These are phyloP conservation scores for Ceratocystiopsis brevicomis DNA, from an alignment of 2,329 filamentous ascomycete species.

Conservation along the genomic window DNA sequence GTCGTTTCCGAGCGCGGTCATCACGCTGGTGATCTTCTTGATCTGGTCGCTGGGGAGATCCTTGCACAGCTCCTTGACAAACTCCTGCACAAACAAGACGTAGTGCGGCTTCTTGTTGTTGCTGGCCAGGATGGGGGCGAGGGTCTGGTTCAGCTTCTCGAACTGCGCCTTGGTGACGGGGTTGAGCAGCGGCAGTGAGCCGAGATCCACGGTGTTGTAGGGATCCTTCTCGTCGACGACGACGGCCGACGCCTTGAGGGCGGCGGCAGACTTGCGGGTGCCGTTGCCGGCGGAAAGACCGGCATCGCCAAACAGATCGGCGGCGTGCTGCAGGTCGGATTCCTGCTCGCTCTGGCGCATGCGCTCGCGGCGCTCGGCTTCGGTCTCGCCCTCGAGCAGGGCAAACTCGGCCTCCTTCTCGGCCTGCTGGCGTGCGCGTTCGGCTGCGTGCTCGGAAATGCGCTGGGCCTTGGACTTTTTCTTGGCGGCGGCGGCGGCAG, in stretches of 20 bases:
- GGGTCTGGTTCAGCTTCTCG: constrained; percentile 52
- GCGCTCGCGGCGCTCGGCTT: constrained; percentile 53
- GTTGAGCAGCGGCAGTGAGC: constrained; percentile 67
- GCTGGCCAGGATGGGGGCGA: constrained; percentile 57
- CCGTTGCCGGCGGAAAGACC: constrained; percentile 47
- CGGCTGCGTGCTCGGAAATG: constrained; percentile 57
- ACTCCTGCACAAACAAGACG: constrained; percentile 74
- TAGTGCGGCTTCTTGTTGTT: constrained; percentile 85
- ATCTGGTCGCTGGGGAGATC: constrained; percentile 84
- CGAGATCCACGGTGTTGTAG: constrained; percentile 62
- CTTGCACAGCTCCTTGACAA: constrained; percentile 69
- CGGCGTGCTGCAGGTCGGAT: constrained; percentile 69
- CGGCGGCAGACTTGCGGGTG: constrained; percentile 49
- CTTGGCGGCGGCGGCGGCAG: constrained; percentile 68
- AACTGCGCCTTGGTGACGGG: constrained; percentile 79
- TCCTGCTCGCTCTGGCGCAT: constrained; percentile 69
- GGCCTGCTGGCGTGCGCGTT: constrained; percentile 32
- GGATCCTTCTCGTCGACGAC: constrained; percentile 56
- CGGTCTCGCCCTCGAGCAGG: constrained; percentile 55
- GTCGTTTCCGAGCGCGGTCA: constrained; percentile 89
- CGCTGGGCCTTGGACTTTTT: constrained; percentile 83
- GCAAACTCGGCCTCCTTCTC: constrained; percentile 37
- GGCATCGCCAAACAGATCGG: constrained; percentile 74
- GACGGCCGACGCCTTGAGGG: constrained; percentile 36
- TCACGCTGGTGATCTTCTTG: constrained; percentile 76